phyloP scores from a whole-genome alignment of 441 rosid species.

The Adansonia madagascariensis region DNA sequence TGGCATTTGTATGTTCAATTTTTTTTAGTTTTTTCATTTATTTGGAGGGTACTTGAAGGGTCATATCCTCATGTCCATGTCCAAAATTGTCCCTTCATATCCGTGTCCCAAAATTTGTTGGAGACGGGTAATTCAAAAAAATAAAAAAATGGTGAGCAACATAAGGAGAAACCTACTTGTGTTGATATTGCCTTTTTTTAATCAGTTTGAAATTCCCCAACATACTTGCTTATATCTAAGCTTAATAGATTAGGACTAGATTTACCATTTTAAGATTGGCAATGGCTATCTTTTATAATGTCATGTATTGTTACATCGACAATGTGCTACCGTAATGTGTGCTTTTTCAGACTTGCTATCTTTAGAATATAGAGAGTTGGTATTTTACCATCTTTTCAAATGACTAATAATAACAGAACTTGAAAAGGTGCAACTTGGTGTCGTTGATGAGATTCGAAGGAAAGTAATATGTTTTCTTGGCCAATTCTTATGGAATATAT shows the following conservation, averaged over 20 bases:
- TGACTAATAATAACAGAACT: neutral
- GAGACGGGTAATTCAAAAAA: no score
- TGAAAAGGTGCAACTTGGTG: neutral
- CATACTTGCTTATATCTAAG: neutral
- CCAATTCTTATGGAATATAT: conserved; percentile 1
- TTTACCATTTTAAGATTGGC: conserved; percentile 1
- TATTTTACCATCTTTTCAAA: neutral
- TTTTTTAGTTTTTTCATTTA: no score
- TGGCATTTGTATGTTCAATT: no score
- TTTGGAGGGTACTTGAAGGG: no score
- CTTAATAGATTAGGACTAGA: conserved; percentile 8
- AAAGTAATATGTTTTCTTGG: conserved; percentile 11
- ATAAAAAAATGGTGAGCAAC: no score
- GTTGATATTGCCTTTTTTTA: conserved; percentile 3
- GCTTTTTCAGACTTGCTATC: neutral
- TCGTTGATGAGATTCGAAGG: neutral
- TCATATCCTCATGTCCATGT: no score
- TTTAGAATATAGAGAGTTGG: neutral
- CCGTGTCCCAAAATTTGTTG: no score
- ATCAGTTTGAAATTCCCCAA: neutral
- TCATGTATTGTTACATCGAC: conserved; percentile 12
- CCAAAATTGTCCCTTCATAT: no score
- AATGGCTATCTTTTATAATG: neutral
- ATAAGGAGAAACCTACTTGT: no score
- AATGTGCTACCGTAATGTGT: neutral